Conservation (phyloP, 179 eudicot species). For the Spergularia azorica region DNA sequence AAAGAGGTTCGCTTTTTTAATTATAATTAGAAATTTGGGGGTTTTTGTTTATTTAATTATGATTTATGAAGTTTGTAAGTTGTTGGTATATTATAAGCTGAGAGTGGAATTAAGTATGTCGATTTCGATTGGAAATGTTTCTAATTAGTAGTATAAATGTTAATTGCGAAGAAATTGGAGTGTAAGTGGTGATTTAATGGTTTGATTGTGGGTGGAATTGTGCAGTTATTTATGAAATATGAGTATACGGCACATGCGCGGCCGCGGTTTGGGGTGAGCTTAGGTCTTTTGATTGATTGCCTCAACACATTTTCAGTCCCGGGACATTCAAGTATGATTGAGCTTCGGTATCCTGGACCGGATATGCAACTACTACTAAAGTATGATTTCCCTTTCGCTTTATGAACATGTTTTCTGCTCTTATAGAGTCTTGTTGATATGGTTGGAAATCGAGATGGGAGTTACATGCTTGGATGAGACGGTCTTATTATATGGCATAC, state of each 20-base stretch:
- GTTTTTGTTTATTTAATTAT: not conserved
- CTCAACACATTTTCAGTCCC: conserved; percentile 81
- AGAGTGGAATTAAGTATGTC: too few relatives aligned
- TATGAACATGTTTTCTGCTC: not conserved
- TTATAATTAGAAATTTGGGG: not conserved
- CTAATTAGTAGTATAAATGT: not conserved
- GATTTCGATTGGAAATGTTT: not conserved
- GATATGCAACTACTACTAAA: conserved; percentile 95
- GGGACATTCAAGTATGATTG: conserved; percentile 60
- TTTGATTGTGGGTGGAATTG: conserved; percentile 3
- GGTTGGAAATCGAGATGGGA: not conserved
- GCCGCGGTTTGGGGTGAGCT: conserved; percentile 86
- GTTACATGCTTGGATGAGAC: not conserved
- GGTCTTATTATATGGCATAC: not conserved
- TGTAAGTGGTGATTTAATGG: not conserved
- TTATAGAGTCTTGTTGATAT: not conserved
- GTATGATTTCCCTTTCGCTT: conserved; percentile 32
- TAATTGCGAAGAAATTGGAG: not conserved
- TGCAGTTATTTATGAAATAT: conserved; percentile 73
- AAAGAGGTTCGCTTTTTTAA: conserved; percentile 52
- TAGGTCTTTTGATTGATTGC: conserved; percentile 83
- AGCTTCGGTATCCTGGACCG: conserved; percentile 88
- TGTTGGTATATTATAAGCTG: not conserved
- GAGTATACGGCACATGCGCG: conserved; percentile 78
- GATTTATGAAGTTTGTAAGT: too few relatives aligned